A percentile compares a stretch with the other conserved stretches of the same genome.
Conservation (phyloP, 179 eudicot species). For the Silene noctiflora region DNA sequence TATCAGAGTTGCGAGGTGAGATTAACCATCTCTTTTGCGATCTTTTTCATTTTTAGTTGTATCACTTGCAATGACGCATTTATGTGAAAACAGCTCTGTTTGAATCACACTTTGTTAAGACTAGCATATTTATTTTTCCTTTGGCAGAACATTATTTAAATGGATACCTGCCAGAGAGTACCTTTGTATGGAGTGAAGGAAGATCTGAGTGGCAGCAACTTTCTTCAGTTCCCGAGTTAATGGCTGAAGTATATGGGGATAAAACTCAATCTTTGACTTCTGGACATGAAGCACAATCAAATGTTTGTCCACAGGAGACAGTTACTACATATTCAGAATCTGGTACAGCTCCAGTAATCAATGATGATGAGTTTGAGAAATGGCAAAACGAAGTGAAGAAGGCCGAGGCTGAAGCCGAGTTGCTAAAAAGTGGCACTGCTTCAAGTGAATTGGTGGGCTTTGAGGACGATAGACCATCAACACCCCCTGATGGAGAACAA, state of each 20-base stretch:
- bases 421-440: conserved; percentile 27
- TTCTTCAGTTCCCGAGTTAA: conserved; percentile 60
- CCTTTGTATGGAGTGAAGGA: conserved; percentile 85
- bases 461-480: conserved; percentile 66
- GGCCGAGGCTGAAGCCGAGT: conserved; percentile 60
- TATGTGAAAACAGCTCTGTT: conserved; percentile 23
- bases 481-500: conserved; percentile 94
- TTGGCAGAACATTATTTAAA: conserved; percentile 76
- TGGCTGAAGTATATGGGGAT: conserved; percentile 38
- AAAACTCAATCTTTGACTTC: conserved; percentile 37
- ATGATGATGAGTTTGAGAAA: conserved; percentile 74
- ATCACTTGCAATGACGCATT: conserved; percentile 32
- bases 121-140: conserved; percentile 53
- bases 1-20: conserved; percentile 70
- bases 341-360: conserved; percentile 46
- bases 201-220: conserved; percentile 82
- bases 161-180: conserved; percentile 65
- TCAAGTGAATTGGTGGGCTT: conserved; percentile 21
- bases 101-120: conserved; percentile 20
- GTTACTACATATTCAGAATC: conserved; percentile 21
- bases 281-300: conserved; percentile 16
- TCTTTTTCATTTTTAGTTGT: conserved; percentile 40
- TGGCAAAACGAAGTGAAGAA: conserved; percentile 77
- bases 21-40: background rate
- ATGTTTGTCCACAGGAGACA: conserved; percentile 12